A percentile compares a stretch with the other conserved stretches of the same genome.
phyloP scores from a whole-genome alignment of 208 protist species.

The Trypanosoma rangeli region DNA sequence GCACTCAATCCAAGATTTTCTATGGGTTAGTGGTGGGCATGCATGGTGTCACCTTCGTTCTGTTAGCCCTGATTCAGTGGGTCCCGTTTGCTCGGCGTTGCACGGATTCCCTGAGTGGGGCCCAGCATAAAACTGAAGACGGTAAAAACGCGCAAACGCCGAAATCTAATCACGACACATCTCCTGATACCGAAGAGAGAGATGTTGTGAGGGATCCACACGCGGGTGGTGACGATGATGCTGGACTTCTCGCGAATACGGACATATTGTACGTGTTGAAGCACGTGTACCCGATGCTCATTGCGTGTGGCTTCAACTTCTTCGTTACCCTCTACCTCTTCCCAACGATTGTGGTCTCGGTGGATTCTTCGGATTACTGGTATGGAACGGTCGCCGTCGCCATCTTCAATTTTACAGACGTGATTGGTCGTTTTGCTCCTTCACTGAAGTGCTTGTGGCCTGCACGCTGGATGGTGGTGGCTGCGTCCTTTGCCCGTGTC shows the following conservation, averaged over 20 bases:
- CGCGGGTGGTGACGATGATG: neutral
- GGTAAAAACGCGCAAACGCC: neutral
- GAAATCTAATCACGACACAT: neutral
- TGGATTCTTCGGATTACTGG: conserved; percentile 53
- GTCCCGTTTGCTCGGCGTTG: conserved; percentile 46
- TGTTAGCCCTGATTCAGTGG: conserved; percentile 40
- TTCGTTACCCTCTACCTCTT: conserved; percentile 65
- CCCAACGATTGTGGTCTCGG: conserved; percentile 42
- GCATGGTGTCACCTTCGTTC: conserved; percentile 36
- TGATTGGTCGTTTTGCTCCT: conserved; percentile 43
- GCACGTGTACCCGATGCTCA: conserved; percentile 36
- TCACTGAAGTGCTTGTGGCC: conserved; percentile 46
- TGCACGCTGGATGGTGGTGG: conserved; percentile 42
- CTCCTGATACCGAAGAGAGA: neutral
- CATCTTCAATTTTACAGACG: conserved; percentile 62
- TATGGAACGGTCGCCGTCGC: conserved; percentile 54
- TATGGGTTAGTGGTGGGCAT: conserved; percentile 51
- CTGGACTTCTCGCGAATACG: conserved; percentile 21
- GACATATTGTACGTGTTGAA: conserved; percentile 18
- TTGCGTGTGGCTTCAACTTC: conserved; percentile 46
- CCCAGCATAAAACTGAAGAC: neutral
- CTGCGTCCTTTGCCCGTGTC: conserved; percentile 36
- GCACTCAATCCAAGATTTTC: conserved; percentile 50
- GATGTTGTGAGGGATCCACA: neutral
- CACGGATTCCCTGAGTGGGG: conserved; percentile 28